Evolutionary conservation across 108 stramenopile genomes (phyloP).

Genomic region (Nitzschia sp.): DNA sequence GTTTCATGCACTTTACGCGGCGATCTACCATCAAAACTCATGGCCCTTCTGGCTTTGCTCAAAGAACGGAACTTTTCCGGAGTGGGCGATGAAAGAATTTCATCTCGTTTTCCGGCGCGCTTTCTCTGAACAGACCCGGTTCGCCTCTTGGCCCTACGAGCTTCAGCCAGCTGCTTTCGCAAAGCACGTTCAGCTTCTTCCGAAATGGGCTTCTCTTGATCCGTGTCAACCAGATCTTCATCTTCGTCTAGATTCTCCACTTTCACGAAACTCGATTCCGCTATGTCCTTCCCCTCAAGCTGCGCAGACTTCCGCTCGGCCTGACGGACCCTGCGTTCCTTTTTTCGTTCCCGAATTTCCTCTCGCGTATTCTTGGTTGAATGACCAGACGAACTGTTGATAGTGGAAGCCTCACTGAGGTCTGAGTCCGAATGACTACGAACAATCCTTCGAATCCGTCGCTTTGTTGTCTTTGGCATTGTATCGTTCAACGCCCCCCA

Average conservation of each 20-base stretch:
- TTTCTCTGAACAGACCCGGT: background rate
- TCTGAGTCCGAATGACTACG: slow-evolving; percentile 11
- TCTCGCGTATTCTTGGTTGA: background rate
- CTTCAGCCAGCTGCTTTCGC: background rate
- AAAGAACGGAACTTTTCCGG: background rate
- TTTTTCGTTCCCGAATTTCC: background rate
- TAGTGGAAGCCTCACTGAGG: slow-evolving; percentile 19
- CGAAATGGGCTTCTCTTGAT: background rate
- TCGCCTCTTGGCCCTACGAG: background rate
- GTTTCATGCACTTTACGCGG: background rate
- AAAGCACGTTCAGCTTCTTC: background rate
- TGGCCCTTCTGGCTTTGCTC: background rate
- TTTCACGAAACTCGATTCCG: background rate
- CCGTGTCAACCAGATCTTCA: slow-evolving; percentile 6
- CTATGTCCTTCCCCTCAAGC: background rate
- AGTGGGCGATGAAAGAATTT: background rate
- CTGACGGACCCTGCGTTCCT: background rate
- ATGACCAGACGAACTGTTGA: slow-evolving; percentile 4
- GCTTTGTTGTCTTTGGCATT: background rate
- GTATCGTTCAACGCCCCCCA: slow-evolving; percentile 11
- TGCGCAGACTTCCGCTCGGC: background rate
- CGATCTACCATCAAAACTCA: background rate
- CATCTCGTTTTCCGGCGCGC: background rate
- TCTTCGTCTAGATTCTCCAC: slow-evolving; percentile 3
- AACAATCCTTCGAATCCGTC: background rate